Percentiles rank a stretch among this genome's conserved stretches.
phyloP scores from a whole-genome alignment of 2,329 filamentous ascomycete genomes.

The Curvularia hawaiiensis region DNA sequence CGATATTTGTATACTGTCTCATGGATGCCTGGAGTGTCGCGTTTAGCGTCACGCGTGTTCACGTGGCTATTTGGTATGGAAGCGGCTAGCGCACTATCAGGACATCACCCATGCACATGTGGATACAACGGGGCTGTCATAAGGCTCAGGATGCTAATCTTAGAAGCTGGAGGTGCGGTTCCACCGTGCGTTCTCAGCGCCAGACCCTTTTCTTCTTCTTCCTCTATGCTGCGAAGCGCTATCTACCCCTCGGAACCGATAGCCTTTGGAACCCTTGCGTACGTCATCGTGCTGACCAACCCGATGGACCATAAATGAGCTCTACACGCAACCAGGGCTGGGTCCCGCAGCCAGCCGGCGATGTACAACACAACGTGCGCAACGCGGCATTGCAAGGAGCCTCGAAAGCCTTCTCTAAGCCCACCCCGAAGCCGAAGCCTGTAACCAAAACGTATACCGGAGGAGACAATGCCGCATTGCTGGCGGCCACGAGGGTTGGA shows the following conservation, averaged over 20 bases:
- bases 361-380: constrained; percentile 45
- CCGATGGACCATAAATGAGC: constrained; percentile 48
- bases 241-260: constrained; percentile 3
- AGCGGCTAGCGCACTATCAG: constrained; percentile 14
- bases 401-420: constrained; percentile 54
- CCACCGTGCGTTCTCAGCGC: constrained; percentile 16
- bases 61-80: constrained; percentile 12
- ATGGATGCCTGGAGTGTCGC: constrained; percentile 20
- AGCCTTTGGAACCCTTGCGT: constrained; percentile 6
- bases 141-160: constrained; percentile 15
- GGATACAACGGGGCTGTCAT: constrained; percentile 11
- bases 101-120: constrained; percentile 10
- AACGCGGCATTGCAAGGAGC: constrained; percentile 58
- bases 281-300: constrained; percentile 22
- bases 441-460: constrained; percentile 48
- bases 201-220: constrained; percentile 22
- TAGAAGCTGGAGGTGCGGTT: constrained; percentile 14
- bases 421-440: constrained; percentile 49
- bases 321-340: constrained; percentile 38
- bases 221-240: constrained; percentile 11
- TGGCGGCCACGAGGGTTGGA: constrained; percentile 52
- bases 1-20: constrained; percentile 10
- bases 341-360: constrained; percentile 38
- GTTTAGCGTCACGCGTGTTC: constrained; percentile 21
- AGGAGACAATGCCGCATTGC: constrained; percentile 50